A percentile compares a stretch with the other conserved stretches of the same genome.
phyloP scores from a whole-genome alignment of 768 basidiomycete genomes.

The Macrolepiota dolichaula region DNA sequence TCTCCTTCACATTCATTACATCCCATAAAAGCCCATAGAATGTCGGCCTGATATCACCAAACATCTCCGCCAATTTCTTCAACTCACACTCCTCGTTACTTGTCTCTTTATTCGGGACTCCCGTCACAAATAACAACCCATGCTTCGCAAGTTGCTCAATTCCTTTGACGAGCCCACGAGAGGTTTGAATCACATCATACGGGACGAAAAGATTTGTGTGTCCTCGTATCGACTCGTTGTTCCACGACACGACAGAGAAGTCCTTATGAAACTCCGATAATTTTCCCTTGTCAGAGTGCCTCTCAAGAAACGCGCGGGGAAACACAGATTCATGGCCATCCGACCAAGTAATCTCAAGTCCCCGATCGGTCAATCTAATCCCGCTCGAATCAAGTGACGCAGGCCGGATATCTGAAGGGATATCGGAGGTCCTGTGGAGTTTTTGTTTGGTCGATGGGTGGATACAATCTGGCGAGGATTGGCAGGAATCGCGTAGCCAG shows the following conservation, averaged over 20 bases:
- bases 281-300: constrained; percentile 36
- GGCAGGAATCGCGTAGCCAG: constrained; percentile 87
- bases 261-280: constrained; percentile 44
- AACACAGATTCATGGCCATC: constrained; percentile 63
- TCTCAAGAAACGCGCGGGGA: constrained; percentile 41
- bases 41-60: constrained; percentile 79
- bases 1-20: constrained; percentile 70
- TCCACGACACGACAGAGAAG: constrained; percentile 39
- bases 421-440: constrained; percentile 65
- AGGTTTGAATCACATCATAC: constrained; percentile 47
- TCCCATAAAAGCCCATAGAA: constrained; percentile 93
- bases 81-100: constrained; percentile 63
- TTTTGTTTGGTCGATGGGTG: constrained; percentile 81
- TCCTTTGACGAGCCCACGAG: constrained; percentile 47
- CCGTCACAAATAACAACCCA: constrained; percentile 70
- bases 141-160: constrained; percentile 69
- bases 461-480: constrained; percentile 48
- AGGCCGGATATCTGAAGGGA: constrained; percentile 49
- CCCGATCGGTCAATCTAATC: constrained; percentile 37
- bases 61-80: constrained; percentile 54
- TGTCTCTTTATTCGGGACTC: constrained; percentile 64
- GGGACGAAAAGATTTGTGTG: constrained; percentile 49
- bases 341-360: constrained; percentile 49
- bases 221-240: constrained; percentile 17
- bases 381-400: constrained; percentile 29